A percentile compares a stretch with the other conserved stretches of the same genome.
phyloP scores from a whole-genome alignment of 805 yeast genomes.

The Sugiyamaella lignohabitans region DNA sequence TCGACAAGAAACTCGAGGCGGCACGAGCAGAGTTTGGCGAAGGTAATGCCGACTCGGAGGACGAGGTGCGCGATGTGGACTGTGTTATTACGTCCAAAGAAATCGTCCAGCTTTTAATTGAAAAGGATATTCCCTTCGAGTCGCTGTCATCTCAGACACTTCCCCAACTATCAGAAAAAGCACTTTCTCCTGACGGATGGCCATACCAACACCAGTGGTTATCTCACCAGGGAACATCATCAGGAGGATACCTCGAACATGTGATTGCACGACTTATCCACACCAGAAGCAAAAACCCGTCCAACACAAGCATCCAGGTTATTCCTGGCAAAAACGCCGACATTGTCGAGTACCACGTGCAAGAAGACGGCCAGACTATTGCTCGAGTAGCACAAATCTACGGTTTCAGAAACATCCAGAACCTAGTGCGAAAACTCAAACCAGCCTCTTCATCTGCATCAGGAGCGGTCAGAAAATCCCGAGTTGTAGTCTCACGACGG shows the following conservation, averaged over 20 bases:
- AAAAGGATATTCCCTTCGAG: constrained; percentile 34
- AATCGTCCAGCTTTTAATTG: constrained; percentile 62
- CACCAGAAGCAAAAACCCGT: constrained; percentile 11
- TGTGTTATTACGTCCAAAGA: constrained; percentile 93
- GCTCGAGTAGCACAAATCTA: constrained; percentile 64
- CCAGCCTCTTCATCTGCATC: too few relatives aligned
- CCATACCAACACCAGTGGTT: constrained; percentile 59
- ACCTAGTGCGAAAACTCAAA: constrained; percentile 76
- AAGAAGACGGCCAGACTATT: constrained; percentile 33
- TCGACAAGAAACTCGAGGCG: constrained; percentile 93
- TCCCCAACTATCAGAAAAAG: not conserved
- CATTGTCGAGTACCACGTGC: constrained; percentile 58
- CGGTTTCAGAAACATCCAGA: constrained; percentile 93
- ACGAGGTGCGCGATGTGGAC: constrained; percentile 61
- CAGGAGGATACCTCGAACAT: constrained; percentile 84
- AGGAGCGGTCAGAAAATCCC: constrained; percentile 17
- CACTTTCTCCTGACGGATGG: constrained; percentile 55
- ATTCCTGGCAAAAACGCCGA: constrained; percentile 63
- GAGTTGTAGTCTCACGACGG: constrained; percentile 9
- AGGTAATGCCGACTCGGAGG: too few relatives aligned
- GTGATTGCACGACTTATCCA: constrained; percentile 39
- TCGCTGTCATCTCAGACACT: constrained; percentile 7
- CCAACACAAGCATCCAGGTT: constrained; percentile 38
- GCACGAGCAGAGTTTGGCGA: constrained; percentile 68
- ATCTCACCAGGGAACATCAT: constrained; percentile 68